These are phyloP conservation scores for Ascochyta fabae DNA, from an alignment of 2,329 filamentous ascomycete species.

Conservation along the genomic window DNA sequence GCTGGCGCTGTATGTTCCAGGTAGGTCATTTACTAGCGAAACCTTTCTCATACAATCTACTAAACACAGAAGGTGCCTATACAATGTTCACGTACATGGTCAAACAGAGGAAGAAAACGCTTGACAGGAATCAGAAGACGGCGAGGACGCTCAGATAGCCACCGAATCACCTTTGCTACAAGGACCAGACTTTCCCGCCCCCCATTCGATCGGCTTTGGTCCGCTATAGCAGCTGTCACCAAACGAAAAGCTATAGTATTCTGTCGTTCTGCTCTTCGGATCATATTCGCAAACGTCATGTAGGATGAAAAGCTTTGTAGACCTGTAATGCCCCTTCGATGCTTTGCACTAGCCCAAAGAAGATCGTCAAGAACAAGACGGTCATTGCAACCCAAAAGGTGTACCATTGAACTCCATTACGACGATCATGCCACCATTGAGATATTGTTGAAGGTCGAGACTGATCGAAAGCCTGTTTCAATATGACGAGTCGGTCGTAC, in stretches of 20 bases:
- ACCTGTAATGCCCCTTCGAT: slow-evolving; percentile 50
- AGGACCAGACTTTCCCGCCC: too few relatives aligned
- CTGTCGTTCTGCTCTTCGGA: too few relatives aligned
- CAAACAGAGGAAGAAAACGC: slow-evolving; percentile 31
- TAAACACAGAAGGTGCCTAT: slow-evolving; percentile 22
- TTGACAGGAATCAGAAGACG: slow-evolving; percentile 5
- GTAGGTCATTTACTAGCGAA: slow-evolving; percentile 13
- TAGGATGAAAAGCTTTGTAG: slow-evolving; percentile 13
- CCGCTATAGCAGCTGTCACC: too few relatives aligned
- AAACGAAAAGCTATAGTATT: too few relatives aligned
- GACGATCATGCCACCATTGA: slow-evolving; percentile 51
- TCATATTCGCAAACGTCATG: background rate
- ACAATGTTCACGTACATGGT: slow-evolving; percentile 41
- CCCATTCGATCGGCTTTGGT: too few relatives aligned
- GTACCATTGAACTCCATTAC: slow-evolving; percentile 55
- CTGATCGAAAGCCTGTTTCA: slow-evolving; percentile 53
- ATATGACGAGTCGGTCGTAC: slow-evolving; percentile 52
- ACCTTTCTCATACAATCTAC: background rate
- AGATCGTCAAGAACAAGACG: slow-evolving; percentile 46
- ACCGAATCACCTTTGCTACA: too few relatives aligned
- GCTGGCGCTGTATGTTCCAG: slow-evolving; percentile 32
- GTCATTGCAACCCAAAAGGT: slow-evolving; percentile 56
- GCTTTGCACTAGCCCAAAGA: slow-evolving; percentile 55
- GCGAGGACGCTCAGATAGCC: background rate
- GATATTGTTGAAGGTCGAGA: slow-evolving; percentile 38